Evolutionary conservation across 2,329 filamentous ascomycete genomes (phyloP), one percentile per base, ranked within the genome.

Genomic region (Verticillium zaregamsianum): DNA sequence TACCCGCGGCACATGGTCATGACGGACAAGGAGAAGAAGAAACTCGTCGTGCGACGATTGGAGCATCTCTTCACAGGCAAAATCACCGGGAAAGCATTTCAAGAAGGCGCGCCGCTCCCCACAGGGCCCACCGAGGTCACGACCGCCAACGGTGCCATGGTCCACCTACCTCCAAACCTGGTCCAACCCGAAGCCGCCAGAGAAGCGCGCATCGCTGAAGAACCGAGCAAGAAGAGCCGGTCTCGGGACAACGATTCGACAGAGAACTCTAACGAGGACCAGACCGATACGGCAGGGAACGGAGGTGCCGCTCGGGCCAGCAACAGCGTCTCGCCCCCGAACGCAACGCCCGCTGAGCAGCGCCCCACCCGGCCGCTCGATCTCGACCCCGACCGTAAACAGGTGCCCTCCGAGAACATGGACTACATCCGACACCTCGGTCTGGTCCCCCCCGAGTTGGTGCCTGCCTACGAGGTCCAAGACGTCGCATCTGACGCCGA

Each of bases 11-110:
- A 83, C 54, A 78, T 82, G 28, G 72, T 78, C 0, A 85, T 93
- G 83, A 87, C 87, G 0, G 91, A 94, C 15, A 88, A 86, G 66
- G 84, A 90, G 6, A 92, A 86, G 77, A 92, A 91, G 77, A 92
- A 88, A 70, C 70, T 93, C 23, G 89, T 94, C 0, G 92, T 94
- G 2, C 83, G 86, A 60, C 84, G 90, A 2, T 73, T 96, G 6
- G 92, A 96, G 69, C 90, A 93, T 65, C 81, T 96, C 1, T 96
- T 95, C 64, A 92, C 91, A 0, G 92, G 92, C 3, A 90, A 89
- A 69, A 69, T 70, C 6, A 63, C 67, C 15, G 68, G 73, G 11
- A n/a, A 14, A 52, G 45, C 20, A 3, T 23, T 52, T 6, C n/a
- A 14, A 12, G 45, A 52, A 9, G 12, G 11, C 3, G 8, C 3